A percentile compares a stretch with the other conserved stretches of the same genome.
phyloP scores from a whole-genome alignment of 768 basidiomycete genomes.

The Naganishia randhawae region DNA sequence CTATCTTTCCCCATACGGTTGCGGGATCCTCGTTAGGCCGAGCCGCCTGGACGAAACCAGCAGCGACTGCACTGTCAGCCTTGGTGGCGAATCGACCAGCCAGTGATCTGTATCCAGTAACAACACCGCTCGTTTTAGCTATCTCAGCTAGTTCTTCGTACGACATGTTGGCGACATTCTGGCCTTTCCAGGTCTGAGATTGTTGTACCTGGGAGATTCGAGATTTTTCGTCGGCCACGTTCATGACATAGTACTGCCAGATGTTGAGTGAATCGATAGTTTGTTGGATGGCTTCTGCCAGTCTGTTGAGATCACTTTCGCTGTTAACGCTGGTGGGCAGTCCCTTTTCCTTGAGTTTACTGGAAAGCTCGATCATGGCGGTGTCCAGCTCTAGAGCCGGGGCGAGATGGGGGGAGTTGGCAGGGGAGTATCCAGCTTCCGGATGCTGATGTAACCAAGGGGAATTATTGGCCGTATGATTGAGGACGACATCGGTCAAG shows the following conservation, averaged over 20 bases:
- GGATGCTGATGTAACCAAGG: slow-evolving; percentile 89
- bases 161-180: slow-evolving; percentile 60
- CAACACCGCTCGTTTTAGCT: slow-evolving; percentile 57
- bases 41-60: slow-evolving; percentile 69
- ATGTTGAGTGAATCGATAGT: slow-evolving; percentile 65
- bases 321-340: slow-evolving; percentile 70
- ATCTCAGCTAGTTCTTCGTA: slow-evolving; percentile 64
- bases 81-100: slow-evolving; percentile 62
- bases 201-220: slow-evolving; percentile 54
- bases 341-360: slow-evolving; percentile 60
- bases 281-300: slow-evolving; percentile 64
- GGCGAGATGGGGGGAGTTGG: slow-evolving; percentile 83
- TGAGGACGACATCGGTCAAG: slow-evolving; percentile 91
- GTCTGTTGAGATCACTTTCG: slow-evolving; percentile 63
- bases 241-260: slow-evolving; percentile 93
- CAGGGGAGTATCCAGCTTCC: slow-evolving; percentile 88
- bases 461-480: slow-evolving; percentile 94
- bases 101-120: slow-evolving; percentile 62
- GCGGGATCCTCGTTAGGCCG: slow-evolving; percentile 58
- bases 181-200: slow-evolving; percentile 62
- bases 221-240: slow-evolving; percentile 63
- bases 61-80: slow-evolving; percentile 61
- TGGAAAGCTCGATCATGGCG: slow-evolving; percentile 76
- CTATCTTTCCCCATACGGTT: slow-evolving; percentile 69
- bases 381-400: slow-evolving; percentile 90